Evolutionary conservation across 176 grass and related monocot genomes (phyloP).

Genomic region (Juncus effusus): DNA sequence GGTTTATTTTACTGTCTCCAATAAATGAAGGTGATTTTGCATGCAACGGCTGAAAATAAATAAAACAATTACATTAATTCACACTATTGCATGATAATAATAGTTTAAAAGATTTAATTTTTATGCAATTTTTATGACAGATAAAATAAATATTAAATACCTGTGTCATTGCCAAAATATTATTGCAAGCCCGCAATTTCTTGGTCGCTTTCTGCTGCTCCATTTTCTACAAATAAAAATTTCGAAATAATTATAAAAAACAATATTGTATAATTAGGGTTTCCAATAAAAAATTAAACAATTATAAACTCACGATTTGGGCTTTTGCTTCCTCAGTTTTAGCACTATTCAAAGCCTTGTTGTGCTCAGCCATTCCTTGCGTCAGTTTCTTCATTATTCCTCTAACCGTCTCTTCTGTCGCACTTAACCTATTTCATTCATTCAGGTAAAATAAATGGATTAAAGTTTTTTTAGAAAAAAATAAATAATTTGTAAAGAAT

Average conservation of each 20-base stretch:
- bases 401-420: slow-evolving; percentile 70
- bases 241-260: slow-evolving; percentile 19
- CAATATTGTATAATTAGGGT: background rate
- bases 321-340: slow-evolving; percentile 74
- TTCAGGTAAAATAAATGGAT: slow-evolving; percentile 26
- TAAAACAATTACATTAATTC: slow-evolving; percentile 9
- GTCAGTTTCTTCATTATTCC: slow-evolving; percentile 73
- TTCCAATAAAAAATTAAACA: background rate
- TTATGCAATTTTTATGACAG: too few relatives aligned
- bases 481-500: background rate
- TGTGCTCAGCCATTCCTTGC: slow-evolving; percentile 82
- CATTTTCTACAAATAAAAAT: slow-evolving; percentile 49
- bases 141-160: slow-evolving; percentile 31
- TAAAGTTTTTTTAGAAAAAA: background rate
- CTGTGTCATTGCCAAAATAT: slow-evolving; percentile 89
- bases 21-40: slow-evolving; percentile 81
- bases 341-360: slow-evolving; percentile 71
- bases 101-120: background rate
- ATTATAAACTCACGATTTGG: slow-evolving; percentile 70
- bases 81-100: slow-evolving; percentile 11
- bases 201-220: slow-evolving; percentile 76
- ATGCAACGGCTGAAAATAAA: slow-evolving; percentile 74
- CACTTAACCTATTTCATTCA: slow-evolving; percentile 58
- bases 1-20: slow-evolving; percentile 70
- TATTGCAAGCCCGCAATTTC: slow-evolving; percentile 72